Base-by-base conservation (phyloP, 805 yeast species). In the Candida silvicultrix region DNA sequence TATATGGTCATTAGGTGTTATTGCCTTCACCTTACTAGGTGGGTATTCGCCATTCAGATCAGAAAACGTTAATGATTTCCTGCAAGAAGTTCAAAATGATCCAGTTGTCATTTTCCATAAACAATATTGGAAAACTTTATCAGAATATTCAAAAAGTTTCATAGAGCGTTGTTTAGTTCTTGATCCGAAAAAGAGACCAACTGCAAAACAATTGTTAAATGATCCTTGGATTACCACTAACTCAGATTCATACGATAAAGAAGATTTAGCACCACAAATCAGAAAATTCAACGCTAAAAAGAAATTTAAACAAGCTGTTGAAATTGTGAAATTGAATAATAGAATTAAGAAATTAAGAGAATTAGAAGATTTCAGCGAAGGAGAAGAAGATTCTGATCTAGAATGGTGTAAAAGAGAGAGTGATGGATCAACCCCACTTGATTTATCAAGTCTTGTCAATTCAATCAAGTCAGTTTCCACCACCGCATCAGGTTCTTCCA, bases 1-100 rank as follows among this genome's bases (percentile, higher is more conserved):
- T 63, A 78, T 92, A 45, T 92, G 99, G 99, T 85, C 96, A 1
- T 62, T 92, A 36, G 99, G 99, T 32, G 95, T 92, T 9, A 88
- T 92, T 40, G 80, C 96, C 0, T 94, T 89, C 64, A 90, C 97
- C 0, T 68, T 90, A 40, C 71, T 92, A 40, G 89, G 94, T 55
- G 99, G 99, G 0, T 89, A 89, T 62, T 84, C 95, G 6, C 97
- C 98, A 4, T 89, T 92, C 65, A 69, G 90, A 43, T 80, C 96
- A 0, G 97, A 90, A 59, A 83, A 79, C 41, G 88, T 85, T 1
- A 77, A 74, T 45, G 95, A 86, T 45, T 92, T 94, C 60, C 66
- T 92, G 41, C 78, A 77, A 39, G 98, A 92, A 62, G 94, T 88
- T 46, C 70, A 74, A 45, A 64, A 77, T 56, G 81, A 82, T 40